A percentile compares a stretch with the other conserved stretches of the same genome.
phyloP scores from a whole-genome alignment of 306 rosid species.

The Vigna mungo region DNA sequence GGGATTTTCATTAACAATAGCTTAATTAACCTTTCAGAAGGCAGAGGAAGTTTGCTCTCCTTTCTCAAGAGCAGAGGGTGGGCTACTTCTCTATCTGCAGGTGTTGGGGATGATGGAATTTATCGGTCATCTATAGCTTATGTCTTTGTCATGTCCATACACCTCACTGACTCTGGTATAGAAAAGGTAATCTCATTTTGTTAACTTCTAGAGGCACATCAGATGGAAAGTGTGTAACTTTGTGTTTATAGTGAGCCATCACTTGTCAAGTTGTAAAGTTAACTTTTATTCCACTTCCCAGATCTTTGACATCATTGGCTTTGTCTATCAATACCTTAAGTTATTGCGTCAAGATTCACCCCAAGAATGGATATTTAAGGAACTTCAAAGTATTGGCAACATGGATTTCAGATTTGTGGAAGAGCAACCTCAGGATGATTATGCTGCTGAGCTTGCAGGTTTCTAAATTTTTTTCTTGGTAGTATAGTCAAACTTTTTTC shows the following conservation, averaged over 20 bases:
- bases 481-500: not conserved
- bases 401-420: constrained; percentile 96
- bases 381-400: constrained; percentile 89
- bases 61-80: constrained; percentile 87
- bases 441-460: constrained; percentile 98
- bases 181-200: constrained; percentile 67
- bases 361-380: constrained; percentile 96
- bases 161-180: constrained; percentile 92
- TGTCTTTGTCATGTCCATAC: constrained; percentile 77
- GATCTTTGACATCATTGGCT: constrained; percentile 85
- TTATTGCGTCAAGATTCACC: constrained; percentile 75
- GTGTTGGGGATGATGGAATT: constrained; percentile 92
- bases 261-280: constrained; percentile 31
- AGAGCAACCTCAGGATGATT: constrained; percentile 98
- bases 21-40: constrained; percentile 70
- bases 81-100: constrained; percentile 89
- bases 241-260: constrained; percentile 26
- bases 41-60: constrained; percentile 89
- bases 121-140: constrained; percentile 77
- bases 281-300: constrained; percentile 40
- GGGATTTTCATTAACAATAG: constrained; percentile 41
- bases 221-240: constrained; percentile 33
- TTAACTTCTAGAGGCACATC: constrained; percentile 26
- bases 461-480: constrained; percentile 40
- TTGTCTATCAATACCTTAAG: constrained; percentile 85